phyloP scores from a whole-genome alignment of 148 eudicot genomes.

The Fagopyrum homotropicum region DNA sequence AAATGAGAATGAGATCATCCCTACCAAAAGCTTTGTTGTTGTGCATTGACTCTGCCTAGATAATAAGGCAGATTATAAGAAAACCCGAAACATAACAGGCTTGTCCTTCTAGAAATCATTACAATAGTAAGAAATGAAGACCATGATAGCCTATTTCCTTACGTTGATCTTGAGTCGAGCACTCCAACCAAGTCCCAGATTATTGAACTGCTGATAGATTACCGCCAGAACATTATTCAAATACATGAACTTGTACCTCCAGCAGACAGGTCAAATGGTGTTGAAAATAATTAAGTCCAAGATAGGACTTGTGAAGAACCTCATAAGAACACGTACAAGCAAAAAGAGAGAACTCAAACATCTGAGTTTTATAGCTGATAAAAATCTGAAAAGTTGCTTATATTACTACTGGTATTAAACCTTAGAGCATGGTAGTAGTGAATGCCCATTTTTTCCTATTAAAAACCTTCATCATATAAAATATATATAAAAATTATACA shows the following conservation, averaged over 20 bases:
- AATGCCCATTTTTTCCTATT: background rate
- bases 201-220: background rate
- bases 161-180: background rate
- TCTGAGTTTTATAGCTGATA: background rate
- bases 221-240: background rate
- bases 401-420: background rate
- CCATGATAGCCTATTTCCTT: background rate
- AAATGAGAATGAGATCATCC: constrained; percentile 50
- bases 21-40: constrained; percentile 48
- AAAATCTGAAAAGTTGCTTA: background rate
- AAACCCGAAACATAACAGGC: background rate
- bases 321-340: background rate
- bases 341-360: background rate
- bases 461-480: background rate
- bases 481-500: background rate
- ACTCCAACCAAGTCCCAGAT: background rate
- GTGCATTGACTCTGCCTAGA: constrained; percentile 38
- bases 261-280: background rate
- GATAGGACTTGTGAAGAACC: background rate
- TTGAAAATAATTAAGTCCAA: background rate
- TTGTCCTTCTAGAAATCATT: background rate
- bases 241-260: background rate
- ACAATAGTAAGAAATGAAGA: background rate
- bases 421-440: background rate
- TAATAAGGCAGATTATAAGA: background rate